A percentile compares a stretch with the other conserved stretches of the same genome.
phyloP scores from a whole-genome alignment of 768 basidiomycete genomes.

The Phaffia australis region DNA sequence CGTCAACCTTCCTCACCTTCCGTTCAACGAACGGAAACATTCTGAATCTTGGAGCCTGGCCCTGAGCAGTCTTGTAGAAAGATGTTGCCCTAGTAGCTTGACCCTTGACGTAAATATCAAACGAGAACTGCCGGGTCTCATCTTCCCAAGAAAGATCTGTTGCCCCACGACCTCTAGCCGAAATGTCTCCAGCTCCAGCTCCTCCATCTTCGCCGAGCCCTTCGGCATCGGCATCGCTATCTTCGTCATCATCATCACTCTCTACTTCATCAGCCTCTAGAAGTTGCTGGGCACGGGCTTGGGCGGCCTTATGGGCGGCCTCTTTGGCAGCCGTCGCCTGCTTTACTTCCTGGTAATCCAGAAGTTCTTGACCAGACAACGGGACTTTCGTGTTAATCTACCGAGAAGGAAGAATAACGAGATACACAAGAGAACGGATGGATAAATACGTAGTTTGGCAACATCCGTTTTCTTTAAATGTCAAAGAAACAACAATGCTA shows the following conservation, averaged over 20 bases:
- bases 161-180: conserved; percentile 12
- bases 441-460: neutral
- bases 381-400: conserved; percentile 84
- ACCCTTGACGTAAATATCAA: conserved; percentile 96
- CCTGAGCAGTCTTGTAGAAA: conserved; percentile 60
- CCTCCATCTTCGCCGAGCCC: conserved; percentile 51
- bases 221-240: conserved; percentile 40
- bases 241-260: conserved; percentile 40
- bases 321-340: conserved; percentile 67
- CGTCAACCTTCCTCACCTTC: conserved; percentile 72
- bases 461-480: neutral
- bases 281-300: conserved; percentile 72
- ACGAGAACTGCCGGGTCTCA: conserved; percentile 62
- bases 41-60: conserved; percentile 52
- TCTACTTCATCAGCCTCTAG: conserved; percentile 82
- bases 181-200: conserved; percentile 36
- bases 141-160: conserved; percentile 37
- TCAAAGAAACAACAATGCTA: no score
- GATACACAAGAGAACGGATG: neutral
- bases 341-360: conserved; percentile 64
- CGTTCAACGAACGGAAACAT: conserved; percentile 98
- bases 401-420: neutral
- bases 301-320: conserved; percentile 70
- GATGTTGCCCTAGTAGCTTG: conserved; percentile 71
- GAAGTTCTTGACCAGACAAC: conserved; percentile 76